Evolutionary conservation across 192 early-diverging fungal genomes (phyloP).

Genomic region (Backusella tuberculispora): DNA sequence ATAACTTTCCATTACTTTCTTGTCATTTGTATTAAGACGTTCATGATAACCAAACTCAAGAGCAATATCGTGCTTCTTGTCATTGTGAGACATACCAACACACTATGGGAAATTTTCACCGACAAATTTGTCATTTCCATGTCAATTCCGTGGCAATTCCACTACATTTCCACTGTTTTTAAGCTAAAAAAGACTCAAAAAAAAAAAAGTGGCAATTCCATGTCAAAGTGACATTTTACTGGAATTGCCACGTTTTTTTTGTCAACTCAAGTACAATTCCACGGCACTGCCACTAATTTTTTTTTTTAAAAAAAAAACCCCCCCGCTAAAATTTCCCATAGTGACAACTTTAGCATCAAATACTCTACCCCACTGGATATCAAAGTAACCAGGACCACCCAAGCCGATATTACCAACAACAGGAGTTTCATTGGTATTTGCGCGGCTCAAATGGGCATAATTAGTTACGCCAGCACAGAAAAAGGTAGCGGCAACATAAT

Average conservation of each 20-base stretch:
- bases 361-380: conserved; percentile 53
- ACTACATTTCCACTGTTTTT: too few species aligned
- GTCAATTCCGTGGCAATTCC: too few species aligned
- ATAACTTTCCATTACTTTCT: conserved; percentile 13
- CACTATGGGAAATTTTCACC: too few species aligned
- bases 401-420: conserved; percentile 66
- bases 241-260: too few species aligned
- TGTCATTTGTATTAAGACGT: conserved; percentile 20
- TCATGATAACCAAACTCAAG: conserved; percentile 57
- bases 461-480: conserved; percentile 76
- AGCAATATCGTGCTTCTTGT: conserved; percentile 62
- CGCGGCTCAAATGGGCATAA: conserved; percentile 52
- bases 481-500: conserved; percentile 66
- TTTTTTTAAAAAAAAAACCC: too few species aligned
- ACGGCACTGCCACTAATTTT: too few species aligned
- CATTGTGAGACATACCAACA: conserved; percentile 57
- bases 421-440: conserved; percentile 46
- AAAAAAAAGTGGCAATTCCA: too few species aligned
- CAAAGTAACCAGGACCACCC: conserved; percentile 69
- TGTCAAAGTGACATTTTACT: too few species aligned
- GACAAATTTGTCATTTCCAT: too few species aligned
- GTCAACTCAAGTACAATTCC: too few species aligned
- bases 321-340: too few species aligned
- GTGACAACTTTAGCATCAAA: conserved; percentile 55
- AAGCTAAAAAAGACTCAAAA: too few species aligned